Evolutionary conservation across 495 filamentous ascomycete species (phyloP), one percentile per base, ranked within the genome.

Genomic region (Lepidopterella palustris): DNA sequence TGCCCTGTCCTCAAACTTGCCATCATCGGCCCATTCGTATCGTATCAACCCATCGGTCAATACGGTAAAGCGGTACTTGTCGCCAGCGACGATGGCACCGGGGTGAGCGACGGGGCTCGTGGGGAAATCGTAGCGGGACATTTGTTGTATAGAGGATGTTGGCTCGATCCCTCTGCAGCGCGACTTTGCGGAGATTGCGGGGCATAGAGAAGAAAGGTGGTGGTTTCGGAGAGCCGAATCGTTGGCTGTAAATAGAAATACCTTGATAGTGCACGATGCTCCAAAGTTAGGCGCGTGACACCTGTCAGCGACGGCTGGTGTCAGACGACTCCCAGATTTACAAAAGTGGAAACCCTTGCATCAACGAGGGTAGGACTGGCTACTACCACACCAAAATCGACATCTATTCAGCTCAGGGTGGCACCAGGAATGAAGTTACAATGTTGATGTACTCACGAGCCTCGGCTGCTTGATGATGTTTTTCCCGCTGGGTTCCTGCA

Each of bases 21-120:
- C 68, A 54, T 84, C 81, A 11, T 70, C 61, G 1, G 81, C 81
- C 78, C 79, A 84, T 70, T 84, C 82, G 58, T 74, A 83, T 21
- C 82, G 78, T 20, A 84, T 28, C 0, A 84, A 66, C 18, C 74
- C 67, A 24, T 79, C 75, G 2, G 75, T 77, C 25, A 84, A 71
- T 18, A 84, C 60, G 24, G 74, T 82, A 69, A 84, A 84, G 40
- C 82, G 78, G 63, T 79, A 84, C 13, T 74, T 70, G 26, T 68
- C 64, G 47, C 76, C 80, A 8, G 68, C 65, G 26, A 84, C 72
- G 23, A 79, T 69, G 15, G 80, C 74, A 10, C 73, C 64, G 18
- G 77, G 68, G 50, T 80, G 71, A 3, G 80, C 75, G 15, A 69
- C 62, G 0, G 81, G 80, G 15, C 65, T 63, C 11, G 69, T 73